Evolutionary conservation across 108 stramenopile species (phyloP).

Genomic region (Cyclotella baltica): DNA sequence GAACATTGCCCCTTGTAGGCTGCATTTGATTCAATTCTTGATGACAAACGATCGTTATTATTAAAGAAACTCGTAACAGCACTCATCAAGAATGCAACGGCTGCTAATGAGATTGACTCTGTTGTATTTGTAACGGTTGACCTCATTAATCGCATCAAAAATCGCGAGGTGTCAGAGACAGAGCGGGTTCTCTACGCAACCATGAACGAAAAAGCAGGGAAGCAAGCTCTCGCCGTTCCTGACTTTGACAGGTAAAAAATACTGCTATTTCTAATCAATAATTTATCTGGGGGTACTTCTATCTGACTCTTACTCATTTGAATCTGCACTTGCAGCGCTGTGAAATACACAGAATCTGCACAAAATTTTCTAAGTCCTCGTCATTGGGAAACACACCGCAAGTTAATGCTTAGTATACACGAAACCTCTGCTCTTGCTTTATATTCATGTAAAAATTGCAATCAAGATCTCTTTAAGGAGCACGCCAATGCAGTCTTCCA

Average conservation of each 20-base stretch:
- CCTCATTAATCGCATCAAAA: constrained; percentile 15
- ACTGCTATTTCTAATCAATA: not conserved
- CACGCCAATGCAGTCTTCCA: constrained; percentile 26
- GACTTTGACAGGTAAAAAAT: constrained; percentile 13
- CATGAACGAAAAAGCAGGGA: constrained; percentile 20
- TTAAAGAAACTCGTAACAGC: constrained; percentile 12
- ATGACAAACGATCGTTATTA: not conserved
- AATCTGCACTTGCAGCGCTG: not conserved
- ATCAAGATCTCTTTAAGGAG: constrained; percentile 2
- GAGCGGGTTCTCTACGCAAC: constrained; percentile 24
- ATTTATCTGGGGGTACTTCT: not conserved
- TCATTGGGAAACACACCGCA: constrained; percentile 28
- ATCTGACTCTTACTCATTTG: not conserved
- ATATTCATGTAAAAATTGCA: constrained; percentile 12
- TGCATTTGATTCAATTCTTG: constrained; percentile 9
- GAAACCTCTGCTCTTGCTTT: not conserved
- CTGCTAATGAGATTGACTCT: constrained; percentile 15
- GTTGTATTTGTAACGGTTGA: constrained; percentile 24
- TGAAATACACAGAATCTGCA: constrained; percentile 28
- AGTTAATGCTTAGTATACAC: constrained; percentile 22
- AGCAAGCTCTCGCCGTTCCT: constrained; percentile 19
- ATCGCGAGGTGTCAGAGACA: not conserved
- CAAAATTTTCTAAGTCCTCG: constrained; percentile 10
- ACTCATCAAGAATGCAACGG: constrained; percentile 23
- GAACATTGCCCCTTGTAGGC: not conserved